A percentile compares a stretch with the other conserved stretches of the same genome.
phyloP scores from a whole-genome alignment of 2,329 filamentous ascomycete species.

The Cercospora citrullina region DNA sequence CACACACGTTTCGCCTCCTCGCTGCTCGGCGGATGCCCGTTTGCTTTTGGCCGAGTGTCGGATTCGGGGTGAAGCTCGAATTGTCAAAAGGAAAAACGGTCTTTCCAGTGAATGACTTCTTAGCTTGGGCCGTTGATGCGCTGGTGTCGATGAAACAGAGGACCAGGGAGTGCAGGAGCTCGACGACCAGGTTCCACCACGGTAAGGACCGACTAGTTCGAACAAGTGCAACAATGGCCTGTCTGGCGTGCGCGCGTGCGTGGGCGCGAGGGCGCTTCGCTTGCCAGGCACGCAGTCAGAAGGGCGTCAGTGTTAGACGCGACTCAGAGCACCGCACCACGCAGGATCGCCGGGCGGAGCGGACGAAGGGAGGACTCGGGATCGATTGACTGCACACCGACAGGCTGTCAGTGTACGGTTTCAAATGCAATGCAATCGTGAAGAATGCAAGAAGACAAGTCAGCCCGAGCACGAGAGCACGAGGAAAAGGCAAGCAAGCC shows the following conservation, averaged over 20 bases:
- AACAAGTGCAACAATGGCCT: conserved; percentile 14
- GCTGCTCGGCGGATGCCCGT: neutral
- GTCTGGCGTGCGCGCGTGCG: neutral
- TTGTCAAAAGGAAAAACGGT: neutral
- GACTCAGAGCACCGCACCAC: neutral
- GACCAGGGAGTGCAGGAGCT: neutral
- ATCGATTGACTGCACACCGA: neutral
- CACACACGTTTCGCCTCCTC: neutral
- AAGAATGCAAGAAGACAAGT: neutral
- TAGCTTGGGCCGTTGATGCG: neutral
- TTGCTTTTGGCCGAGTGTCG: neutral
- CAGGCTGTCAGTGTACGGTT: neutral
- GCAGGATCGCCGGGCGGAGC: neutral
- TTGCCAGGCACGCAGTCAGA: neutral
- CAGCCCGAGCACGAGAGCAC: neutral
- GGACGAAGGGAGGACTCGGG: neutral
- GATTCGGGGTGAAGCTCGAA: neutral
- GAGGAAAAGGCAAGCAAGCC: neutral
- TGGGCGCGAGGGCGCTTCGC: neutral
- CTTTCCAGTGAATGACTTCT: neutral
- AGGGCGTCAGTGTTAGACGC: neutral
- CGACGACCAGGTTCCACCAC: conserved; percentile 19
- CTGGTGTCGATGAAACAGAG: conserved; percentile 5
- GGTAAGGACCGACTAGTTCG: conserved; percentile 21
- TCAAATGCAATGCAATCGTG: neutral